Percentiles rank a stretch among this genome's conserved stretches.
These are phyloP conservation scores for Phytophthora tubulina DNA, from an alignment of 352 stramenopile genomes.

Conservation along the genomic window DNA sequence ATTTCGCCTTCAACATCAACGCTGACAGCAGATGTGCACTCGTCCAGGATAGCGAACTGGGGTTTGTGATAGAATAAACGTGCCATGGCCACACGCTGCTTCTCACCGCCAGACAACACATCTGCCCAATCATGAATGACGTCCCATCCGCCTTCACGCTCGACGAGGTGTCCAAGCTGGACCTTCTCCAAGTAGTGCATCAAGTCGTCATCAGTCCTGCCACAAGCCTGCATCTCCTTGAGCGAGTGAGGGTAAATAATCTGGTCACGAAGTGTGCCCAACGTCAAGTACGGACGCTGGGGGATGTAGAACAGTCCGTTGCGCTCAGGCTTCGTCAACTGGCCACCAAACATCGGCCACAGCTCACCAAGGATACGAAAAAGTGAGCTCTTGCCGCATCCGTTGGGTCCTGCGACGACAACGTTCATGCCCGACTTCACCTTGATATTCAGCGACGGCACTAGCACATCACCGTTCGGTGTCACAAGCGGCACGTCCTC, in stretches of 20 bases:
- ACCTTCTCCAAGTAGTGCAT: constrained; percentile 82
- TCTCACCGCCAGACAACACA: constrained; percentile 90
- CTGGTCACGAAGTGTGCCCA: constrained; percentile 89
- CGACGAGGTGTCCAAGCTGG: constrained; percentile 80
- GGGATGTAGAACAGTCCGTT: constrained; percentile 93
- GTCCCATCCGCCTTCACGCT: constrained; percentile 81
- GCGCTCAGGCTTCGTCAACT: constrained; percentile 79
- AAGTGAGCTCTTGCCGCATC: constrained; percentile 89
- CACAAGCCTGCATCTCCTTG: constrained; percentile 66
- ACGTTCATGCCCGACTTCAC: constrained; percentile 93
- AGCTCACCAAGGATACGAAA: constrained; percentile 91
- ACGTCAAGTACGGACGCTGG: constrained; percentile 89
- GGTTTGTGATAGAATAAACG: constrained; percentile 92
- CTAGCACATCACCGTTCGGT: constrained; percentile 89
- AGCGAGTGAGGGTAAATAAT: constrained; percentile 90
- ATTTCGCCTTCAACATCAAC: constrained; percentile 90
- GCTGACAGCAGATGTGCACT: constrained; percentile 87
- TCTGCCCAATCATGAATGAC: constrained; percentile 89
- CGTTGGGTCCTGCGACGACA: constrained; percentile 86
- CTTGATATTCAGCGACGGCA: constrained; percentile 80
- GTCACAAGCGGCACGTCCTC: constrained; percentile 90
- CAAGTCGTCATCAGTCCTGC: constrained; percentile 71
- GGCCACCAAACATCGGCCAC: constrained; percentile 86
- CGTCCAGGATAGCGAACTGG: constrained; percentile 92
- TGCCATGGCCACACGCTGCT: constrained; percentile 92